Percentiles rank a stretch among this genome's conserved stretches.
These are phyloP conservation scores for Lactifluus echinatus DNA, from an alignment of 768 basidiomycete species.

Conservation along the genomic window DNA sequence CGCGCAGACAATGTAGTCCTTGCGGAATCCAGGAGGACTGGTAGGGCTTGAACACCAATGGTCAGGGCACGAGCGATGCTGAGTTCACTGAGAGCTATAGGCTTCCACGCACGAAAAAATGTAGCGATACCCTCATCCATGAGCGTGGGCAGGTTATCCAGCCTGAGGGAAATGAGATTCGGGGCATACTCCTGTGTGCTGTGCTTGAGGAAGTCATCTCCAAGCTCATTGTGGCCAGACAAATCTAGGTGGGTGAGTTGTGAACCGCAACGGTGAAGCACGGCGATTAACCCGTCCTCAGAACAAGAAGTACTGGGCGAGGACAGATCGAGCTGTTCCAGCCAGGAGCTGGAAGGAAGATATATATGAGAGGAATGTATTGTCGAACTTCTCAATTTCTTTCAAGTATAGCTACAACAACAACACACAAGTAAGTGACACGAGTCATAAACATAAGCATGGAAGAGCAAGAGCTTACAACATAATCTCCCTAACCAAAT, in stretches of 20 bases:
- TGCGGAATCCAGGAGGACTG: conserved; percentile 52
- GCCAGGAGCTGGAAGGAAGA: conserved; percentile 33
- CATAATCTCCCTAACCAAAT: no score
- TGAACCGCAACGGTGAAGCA: conserved; percentile 48
- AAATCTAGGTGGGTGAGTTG: conserved; percentile 56
- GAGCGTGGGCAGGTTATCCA: conserved; percentile 51
- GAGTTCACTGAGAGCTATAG: conserved; percentile 30
- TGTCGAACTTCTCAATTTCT: conserved; percentile 64
- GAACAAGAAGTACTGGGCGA: conserved; percentile 46
- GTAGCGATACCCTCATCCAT: conserved; percentile 60
- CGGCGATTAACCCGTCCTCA: conserved; percentile 46
- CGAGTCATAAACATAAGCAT: no score
- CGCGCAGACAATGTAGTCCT: conserved; percentile 48
- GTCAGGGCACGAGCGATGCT: conserved; percentile 14
- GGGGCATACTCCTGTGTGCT: conserved; percentile 48
- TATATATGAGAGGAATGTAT: conserved; percentile 53
- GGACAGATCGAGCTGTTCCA: conserved; percentile 63
- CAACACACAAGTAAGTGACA: no score
- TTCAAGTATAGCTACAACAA: conserved; percentile 71
- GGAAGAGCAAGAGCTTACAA: no score
- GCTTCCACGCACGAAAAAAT: conserved; percentile 55
- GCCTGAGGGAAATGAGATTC: conserved; percentile 41
- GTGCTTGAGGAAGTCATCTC: conserved; percentile 47
- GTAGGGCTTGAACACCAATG: conserved; percentile 30
- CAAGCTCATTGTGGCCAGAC: conserved; percentile 58